phyloP scores from a whole-genome alignment of 148 eudicot species.

The Tetragonia tetragonoides region DNA sequence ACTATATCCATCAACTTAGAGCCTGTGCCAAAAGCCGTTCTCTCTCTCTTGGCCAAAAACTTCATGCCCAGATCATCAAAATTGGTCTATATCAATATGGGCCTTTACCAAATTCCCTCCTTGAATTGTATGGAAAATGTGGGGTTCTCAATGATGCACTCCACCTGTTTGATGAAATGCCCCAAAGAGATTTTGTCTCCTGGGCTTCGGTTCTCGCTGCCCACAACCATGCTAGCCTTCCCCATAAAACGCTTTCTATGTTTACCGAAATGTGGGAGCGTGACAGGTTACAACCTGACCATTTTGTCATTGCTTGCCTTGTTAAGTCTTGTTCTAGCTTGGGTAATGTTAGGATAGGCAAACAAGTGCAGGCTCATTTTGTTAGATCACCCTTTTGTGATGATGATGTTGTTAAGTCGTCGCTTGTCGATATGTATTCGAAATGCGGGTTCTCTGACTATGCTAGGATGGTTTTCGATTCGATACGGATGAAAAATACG shows the following conservation, averaged over 20 bases:
- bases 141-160: conserved; percentile 41
- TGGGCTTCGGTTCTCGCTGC: conserved; percentile 75
- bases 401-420: conserved; percentile 65
- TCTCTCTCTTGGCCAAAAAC: conserved; percentile 48
- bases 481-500: conserved; percentile 42
- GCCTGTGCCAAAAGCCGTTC: conserved; percentile 37
- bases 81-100: conserved; percentile 40
- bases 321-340: conserved; percentile 55
- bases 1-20: conserved; percentile 41
- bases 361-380: conserved; percentile 63
- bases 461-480: conserved; percentile 52
- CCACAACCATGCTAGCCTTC: conserved; percentile 48
- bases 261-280: conserved; percentile 42
- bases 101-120: conserved; percentile 47
- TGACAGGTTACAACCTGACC: conserved; percentile 49
- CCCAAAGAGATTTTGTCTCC: conserved; percentile 43
- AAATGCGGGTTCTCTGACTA: conserved; percentile 51
- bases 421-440: conserved; percentile 67
- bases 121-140: conserved; percentile 53
- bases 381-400: conserved; percentile 37
- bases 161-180: conserved; percentile 72
- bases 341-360: conserved; percentile 42
- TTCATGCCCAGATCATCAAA: conserved; percentile 66
- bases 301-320: conserved; percentile 57
- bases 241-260: conserved; percentile 33